Evolutionary conservation across 1,284 basidiomycete genomes (phyloP).

Genomic region (Trichosporon faecale): DNA sequence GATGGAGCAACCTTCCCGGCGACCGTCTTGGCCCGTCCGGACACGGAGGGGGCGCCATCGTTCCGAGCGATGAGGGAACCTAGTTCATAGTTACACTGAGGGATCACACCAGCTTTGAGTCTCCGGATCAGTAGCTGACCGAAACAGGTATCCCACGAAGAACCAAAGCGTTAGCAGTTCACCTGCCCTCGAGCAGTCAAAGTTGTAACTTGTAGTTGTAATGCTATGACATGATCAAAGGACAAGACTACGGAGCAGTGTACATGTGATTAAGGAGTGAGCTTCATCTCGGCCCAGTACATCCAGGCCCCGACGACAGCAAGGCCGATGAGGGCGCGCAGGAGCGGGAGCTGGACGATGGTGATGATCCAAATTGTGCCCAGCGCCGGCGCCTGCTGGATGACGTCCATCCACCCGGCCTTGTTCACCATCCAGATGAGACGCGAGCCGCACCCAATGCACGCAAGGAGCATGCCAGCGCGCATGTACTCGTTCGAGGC

Average conservation of each 20-base stretch:
- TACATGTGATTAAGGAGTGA: background rate
- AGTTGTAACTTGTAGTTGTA: constrained; percentile 7
- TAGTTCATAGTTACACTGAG: constrained; percentile 53
- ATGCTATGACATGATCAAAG: constrained; percentile 12
- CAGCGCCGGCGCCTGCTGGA: constrained; percentile 47
- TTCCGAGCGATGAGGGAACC: constrained; percentile 40
- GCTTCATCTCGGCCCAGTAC: constrained; percentile 10
- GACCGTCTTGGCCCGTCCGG: constrained; percentile 34
- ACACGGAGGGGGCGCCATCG: constrained; percentile 31
- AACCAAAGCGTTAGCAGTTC: background rate
- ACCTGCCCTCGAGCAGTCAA: background rate
- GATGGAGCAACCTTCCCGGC: constrained; percentile 26
- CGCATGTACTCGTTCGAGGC: constrained; percentile 30
- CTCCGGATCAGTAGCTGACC: background rate
- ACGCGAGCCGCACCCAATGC: constrained; percentile 38
- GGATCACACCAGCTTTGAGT: constrained; percentile 21
- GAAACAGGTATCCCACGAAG: background rate
- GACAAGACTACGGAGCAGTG: background rate
- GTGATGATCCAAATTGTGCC: constrained; percentile 52
- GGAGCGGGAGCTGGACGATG: constrained; percentile 49
- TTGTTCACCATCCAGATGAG: constrained; percentile 52
- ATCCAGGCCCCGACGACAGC: background rate
- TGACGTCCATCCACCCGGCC: constrained; percentile 42
- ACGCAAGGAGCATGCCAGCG: constrained; percentile 34
- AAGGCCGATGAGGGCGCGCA: constrained; percentile 39